phyloP scores from a whole-genome alignment of 176 grass and related monocot species.

The Ensete glaucum region DNA sequence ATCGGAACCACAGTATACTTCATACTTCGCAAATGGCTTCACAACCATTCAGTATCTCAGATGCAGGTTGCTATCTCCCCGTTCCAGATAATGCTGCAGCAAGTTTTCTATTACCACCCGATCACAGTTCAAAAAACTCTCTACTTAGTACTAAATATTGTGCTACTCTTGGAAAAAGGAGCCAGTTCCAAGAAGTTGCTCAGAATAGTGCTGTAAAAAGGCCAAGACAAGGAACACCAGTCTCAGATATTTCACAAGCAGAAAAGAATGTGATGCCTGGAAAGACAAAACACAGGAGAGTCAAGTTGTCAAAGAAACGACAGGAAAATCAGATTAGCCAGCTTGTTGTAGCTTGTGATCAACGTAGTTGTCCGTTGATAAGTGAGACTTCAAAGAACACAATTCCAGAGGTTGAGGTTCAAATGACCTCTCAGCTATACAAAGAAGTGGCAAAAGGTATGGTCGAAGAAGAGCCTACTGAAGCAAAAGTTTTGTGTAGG shows the following conservation, averaged over 20 bases:
- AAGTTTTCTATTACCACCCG: not conserved
- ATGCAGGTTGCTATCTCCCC: not conserved
- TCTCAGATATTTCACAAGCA: conserved; percentile 6
- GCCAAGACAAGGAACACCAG: not conserved
- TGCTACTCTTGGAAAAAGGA: not conserved
- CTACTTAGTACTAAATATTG: not conserved
- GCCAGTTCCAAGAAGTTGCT: not conserved
- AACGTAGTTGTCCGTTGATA: not conserved
- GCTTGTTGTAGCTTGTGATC: not conserved
- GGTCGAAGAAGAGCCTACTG: conserved; percentile 6
- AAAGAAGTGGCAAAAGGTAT: not conserved
- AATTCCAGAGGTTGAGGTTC: not conserved
- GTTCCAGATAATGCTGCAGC: not conserved
- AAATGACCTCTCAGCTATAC: not conserved
- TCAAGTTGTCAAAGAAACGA: conserved; percentile 21
- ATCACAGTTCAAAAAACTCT: not conserved
- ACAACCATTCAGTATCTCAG: conserved; percentile 1
- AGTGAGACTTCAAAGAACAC: not conserved
- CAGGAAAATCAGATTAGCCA: conserved; percentile 14
- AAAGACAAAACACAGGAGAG: not conserved
- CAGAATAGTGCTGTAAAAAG: not conserved
- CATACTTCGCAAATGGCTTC: conserved; percentile 2
- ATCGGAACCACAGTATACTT: not conserved
- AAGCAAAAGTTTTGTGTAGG: conserved; percentile 11
- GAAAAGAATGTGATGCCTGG: not conserved